Evolutionary conservation across 108 stramenopile species (phyloP), one percentile per base, ranked within the genome.

Genomic region (Nitzschia sp.): DNA sequence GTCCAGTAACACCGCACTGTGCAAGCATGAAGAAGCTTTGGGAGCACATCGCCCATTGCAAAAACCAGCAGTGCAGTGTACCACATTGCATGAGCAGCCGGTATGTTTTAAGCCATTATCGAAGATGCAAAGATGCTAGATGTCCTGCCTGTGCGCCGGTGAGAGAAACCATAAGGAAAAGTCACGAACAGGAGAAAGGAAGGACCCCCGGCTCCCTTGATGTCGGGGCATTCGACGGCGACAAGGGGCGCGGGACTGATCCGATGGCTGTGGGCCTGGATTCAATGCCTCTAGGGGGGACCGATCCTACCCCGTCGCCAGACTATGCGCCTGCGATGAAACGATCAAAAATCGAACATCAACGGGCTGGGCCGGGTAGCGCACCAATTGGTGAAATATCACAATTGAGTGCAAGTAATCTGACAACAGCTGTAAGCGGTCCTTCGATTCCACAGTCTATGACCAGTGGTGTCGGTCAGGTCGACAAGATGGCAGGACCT

Each of bases 31-130:
- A 99, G 80, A 76, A 83, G 46, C 81, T 99, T 1, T 99, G 99
- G 99, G 94, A 95, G 55, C 99, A 99, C 67, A 98, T 99, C 58
- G 96, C 97, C 34, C 93, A 88, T 69, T 99, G 98, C 73, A 97
- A 96, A 72, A 87, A 97, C 58, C 95, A 95, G 35, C 74, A 88
- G 31, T 99, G 98, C 68, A 82, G 82, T 33, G 87, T 95, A 28
- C 90, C 92, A 0, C 98, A 97, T 68, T 99, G 98, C 79, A 97
- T 98, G 71, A 98, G 97, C 45, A 98, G 97, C 59, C 86, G 99
- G 46, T 97, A 98, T 66, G 98, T 99, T 30, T 80, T 99, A 24
- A 96, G 95, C 67, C 99, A 99, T 68, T 98, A 98, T 77, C 90
- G 97, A 46, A 82, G 93, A 35, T 99, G 99, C 76, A 97, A 98